Conservation (phyloP, 164 flowering plant genomes). For the Pachysandra terminalis region DNA sequence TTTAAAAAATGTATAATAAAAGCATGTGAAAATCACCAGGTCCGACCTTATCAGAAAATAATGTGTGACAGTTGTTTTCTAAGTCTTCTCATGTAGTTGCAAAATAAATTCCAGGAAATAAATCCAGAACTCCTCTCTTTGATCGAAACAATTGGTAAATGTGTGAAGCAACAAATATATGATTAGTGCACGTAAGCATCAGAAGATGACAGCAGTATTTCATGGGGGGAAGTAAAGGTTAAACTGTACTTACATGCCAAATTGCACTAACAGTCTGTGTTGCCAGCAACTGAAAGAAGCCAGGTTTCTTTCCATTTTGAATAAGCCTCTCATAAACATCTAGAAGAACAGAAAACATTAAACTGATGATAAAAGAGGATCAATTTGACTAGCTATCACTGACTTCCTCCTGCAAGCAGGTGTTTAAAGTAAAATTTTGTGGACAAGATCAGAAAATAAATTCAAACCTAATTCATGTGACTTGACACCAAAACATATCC, state of each 20-base stretch:
- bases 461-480: too few species aligned
- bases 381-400: neutral
- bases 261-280: conserved; percentile 98
- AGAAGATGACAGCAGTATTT: neutral
- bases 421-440: neutral
- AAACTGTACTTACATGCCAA: conserved; percentile 88
- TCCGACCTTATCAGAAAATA: neutral
- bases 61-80: too few species aligned
- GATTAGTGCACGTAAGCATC: neutral
- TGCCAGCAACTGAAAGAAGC: conserved; percentile 91
- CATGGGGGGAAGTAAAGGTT: neutral
- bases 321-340: conserved; percentile 96
- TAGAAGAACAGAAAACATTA: conserved; percentile 23
- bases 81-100: neutral
- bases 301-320: conserved; percentile 83
- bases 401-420: neutral
- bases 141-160: neutral
- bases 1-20: neutral
- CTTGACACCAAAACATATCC: too few species aligned
- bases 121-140: neutral
- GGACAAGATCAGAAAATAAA: neutral
- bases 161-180: neutral
- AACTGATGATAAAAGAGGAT: neutral
- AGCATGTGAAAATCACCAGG: neutral
- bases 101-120: neutral